These are phyloP conservation scores for Wickerhamomyces subpelliculosus DNA, from an alignment of 805 yeast species.

Conservation along the genomic window DNA sequence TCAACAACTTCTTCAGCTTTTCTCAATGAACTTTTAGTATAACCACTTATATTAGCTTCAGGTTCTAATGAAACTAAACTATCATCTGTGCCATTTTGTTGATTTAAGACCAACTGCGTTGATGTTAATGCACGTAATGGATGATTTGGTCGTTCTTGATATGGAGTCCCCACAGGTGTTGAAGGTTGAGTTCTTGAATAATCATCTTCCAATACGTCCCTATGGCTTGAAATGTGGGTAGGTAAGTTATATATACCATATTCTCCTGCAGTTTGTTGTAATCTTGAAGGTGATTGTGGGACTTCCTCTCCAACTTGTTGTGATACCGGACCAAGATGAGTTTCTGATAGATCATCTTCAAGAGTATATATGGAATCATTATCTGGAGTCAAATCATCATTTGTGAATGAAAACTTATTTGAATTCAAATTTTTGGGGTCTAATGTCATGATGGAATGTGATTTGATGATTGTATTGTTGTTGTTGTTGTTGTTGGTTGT, in stretches of 20 bases:
- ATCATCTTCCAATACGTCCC: conserved; percentile 5
- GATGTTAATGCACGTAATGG: conserved; percentile 21
- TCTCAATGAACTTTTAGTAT: background rate
- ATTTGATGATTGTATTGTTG: background rate
- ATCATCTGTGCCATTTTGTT: conserved; percentile 19
- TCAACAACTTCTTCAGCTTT: background rate
- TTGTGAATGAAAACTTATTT: conserved; percentile 11
- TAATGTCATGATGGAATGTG: conserved; percentile 10
- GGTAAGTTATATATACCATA: conserved; percentile 13
- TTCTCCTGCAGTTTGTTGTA: too few species aligned
- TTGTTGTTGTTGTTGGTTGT: too few species aligned
- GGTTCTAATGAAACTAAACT: conserved; percentile 8
- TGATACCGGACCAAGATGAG: background rate
- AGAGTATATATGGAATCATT: conserved; percentile 13
- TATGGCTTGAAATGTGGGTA: conserved; percentile 19
- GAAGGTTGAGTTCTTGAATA: conserved; percentile 12
- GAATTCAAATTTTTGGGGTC: conserved; percentile 17
- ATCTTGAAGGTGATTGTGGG: too few species aligned
- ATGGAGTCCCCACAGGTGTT: conserved; percentile 19
- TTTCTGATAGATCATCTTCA: conserved; percentile 6
- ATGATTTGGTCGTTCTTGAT: conserved; percentile 17
- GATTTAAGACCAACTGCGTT: conserved; percentile 16
- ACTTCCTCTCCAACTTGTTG: background rate
- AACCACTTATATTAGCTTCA: conserved; percentile 2
- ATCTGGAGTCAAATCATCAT: conserved; percentile 7